A percentile compares a stretch with the other conserved stretches of the same genome.
Conservation (phyloP, 352 stramenopile species). For the Globisporangium echinulatum region DNA sequence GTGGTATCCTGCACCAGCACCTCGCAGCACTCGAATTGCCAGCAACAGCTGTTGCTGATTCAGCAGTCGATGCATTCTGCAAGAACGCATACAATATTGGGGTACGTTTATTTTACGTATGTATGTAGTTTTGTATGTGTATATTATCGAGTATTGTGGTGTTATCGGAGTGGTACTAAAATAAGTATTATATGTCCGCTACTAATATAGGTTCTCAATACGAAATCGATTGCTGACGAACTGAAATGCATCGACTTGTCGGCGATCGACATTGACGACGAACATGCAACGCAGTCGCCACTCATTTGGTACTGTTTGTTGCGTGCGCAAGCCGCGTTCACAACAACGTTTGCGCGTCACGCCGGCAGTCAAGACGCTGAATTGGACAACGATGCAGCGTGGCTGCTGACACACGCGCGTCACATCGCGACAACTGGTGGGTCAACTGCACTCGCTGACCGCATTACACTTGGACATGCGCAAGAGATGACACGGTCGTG, state of each 20-base stretch:
- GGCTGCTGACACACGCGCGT: conserved; percentile 52
- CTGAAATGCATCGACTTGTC: conserved; percentile 55
- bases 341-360: conserved; percentile 55
- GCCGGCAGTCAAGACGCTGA: conserved; percentile 69
- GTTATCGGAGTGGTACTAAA: not conserved
- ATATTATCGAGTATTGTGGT: not conserved
- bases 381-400: conserved; percentile 50
- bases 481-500: conserved; percentile 91
- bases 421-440: conserved; percentile 13
- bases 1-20: conserved; percentile 24
- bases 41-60: conserved; percentile 30
- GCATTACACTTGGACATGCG: conserved; percentile 71
- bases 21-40: conserved; percentile 23
- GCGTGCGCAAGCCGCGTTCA: conserved; percentile 60
- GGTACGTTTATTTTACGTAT: conserved; percentile 21
- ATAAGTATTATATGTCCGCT: too few relatives aligned
- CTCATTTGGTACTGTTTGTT: conserved; percentile 95
- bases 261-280: conserved; percentile 67
- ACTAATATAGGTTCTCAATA: conserved; percentile 46
- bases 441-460: conserved; percentile 24
- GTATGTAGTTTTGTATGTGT: too few relatives aligned
- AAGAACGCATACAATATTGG: conserved; percentile 89
- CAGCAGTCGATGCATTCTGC: conserved; percentile 88
- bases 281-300: conserved; percentile 85
- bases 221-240: conserved; percentile 82